Evolutionary conservation across 2,329 filamentous ascomycete genomes (phyloP).

Genomic region (Fusarium sp.): DNA sequence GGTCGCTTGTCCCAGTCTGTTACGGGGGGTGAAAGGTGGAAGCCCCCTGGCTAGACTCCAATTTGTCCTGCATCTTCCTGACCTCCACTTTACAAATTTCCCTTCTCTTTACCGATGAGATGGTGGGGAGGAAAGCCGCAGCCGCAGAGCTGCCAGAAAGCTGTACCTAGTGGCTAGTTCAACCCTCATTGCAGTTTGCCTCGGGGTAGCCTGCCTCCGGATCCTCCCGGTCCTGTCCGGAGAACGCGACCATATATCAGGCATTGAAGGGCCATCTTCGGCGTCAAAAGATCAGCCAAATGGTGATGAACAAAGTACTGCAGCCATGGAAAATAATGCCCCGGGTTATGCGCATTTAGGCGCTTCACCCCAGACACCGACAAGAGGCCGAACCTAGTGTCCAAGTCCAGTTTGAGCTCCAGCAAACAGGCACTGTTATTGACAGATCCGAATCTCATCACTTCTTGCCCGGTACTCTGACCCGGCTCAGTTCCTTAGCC

Average conservation of each 20-base stretch:
- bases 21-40: slow-evolving; percentile 7
- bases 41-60: background rate
- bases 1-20: slow-evolving; percentile 17
- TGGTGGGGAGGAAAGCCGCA: slow-evolving; percentile 37
- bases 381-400: slow-evolving; percentile 27
- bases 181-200: slow-evolving; percentile 25
- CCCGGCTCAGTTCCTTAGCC: background rate
- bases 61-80: slow-evolving; percentile 24
- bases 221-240: slow-evolving; percentile 41
- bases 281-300: slow-evolving; percentile 1
- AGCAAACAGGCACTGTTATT: slow-evolving; percentile 15
- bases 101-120: slow-evolving; percentile 38
- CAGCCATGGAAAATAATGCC: slow-evolving; percentile 2
- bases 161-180: slow-evolving; percentile 23
- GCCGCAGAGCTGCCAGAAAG: slow-evolving; percentile 14
- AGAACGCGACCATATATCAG: slow-evolving; percentile 21
- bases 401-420: slow-evolving; percentile 12
- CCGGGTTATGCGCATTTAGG: slow-evolving; percentile 22
- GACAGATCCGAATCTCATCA: slow-evolving; percentile 39
- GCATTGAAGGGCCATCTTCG: slow-evolving; percentile 19
- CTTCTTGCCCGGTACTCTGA: slow-evolving; percentile 19
- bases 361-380: slow-evolving; percentile 36
- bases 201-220: slow-evolving; percentile 41
- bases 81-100: slow-evolving; percentile 34
- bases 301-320: background rate